phyloP scores from a whole-genome alignment of 2,329 filamentous ascomycete species.

The Ophidiomyces ophidiicola region DNA sequence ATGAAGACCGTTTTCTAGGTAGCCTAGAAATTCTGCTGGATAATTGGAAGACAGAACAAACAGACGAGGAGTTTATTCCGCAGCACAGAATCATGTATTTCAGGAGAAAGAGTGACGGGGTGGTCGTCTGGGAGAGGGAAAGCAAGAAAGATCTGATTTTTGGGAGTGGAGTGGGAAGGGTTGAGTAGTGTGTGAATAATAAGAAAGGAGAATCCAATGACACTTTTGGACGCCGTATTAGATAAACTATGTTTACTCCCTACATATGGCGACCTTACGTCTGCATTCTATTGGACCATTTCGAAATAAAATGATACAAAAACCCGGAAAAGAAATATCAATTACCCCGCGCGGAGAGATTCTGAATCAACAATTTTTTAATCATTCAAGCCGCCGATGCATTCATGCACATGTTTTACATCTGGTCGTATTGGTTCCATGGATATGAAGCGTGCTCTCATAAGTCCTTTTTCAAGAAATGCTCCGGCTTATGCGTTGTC shows the following conservation, averaged over 20 bases:
- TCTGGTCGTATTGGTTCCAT: too few relatives aligned
- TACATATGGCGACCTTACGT: too few relatives aligned
- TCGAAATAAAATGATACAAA: too few relatives aligned
- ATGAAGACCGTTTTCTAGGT: slow-evolving; percentile 42
- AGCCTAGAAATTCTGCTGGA: slow-evolving; percentile 37
- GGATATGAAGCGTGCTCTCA: slow-evolving; percentile 21
- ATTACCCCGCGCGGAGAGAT: too few relatives aligned
- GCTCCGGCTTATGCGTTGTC: slow-evolving; percentile 88
- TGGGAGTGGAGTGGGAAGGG: slow-evolving; percentile 27
- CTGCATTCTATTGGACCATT: too few relatives aligned
- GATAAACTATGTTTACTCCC: too few relatives aligned
- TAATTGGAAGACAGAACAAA: slow-evolving; percentile 43
- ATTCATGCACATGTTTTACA: too few relatives aligned
- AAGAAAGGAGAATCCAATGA: too few relatives aligned
- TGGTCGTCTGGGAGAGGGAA: slow-evolving; percentile 41
- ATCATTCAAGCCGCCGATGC: too few relatives aligned
- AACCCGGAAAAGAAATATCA: too few relatives aligned
- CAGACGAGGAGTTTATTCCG: slow-evolving; percentile 46
- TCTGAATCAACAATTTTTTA: too few relatives aligned
- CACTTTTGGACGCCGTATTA: too few relatives aligned
- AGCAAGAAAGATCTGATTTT: slow-evolving; percentile 39
- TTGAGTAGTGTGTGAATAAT: neutral
- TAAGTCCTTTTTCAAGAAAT: slow-evolving; percentile 54
- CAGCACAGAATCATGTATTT: slow-evolving; percentile 43
- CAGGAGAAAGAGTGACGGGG: slow-evolving; percentile 29